A percentile compares a stretch with the other conserved stretches of the same genome.
Evolutionary conservation across 345 rosid species (phyloP).

Genomic region (Populus euphratica): DNA sequence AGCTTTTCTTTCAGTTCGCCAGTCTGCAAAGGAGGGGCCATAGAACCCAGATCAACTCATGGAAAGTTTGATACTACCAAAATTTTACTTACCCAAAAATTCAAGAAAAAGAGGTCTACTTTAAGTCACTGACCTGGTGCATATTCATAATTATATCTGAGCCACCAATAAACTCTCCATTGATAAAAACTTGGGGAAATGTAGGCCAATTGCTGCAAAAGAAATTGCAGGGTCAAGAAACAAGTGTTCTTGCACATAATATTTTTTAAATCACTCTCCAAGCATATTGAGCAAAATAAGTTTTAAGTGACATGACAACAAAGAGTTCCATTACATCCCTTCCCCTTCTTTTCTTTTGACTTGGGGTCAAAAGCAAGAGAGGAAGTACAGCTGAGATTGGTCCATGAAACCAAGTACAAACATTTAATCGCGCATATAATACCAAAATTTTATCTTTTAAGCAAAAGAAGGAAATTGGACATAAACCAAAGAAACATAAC

Average conservation of each 20-base stretch:
- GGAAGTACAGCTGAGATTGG: too few species aligned
- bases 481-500: neutral
- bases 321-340: neutral
- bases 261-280: neutral
- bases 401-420: neutral
- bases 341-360: too few species aligned
- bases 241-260: neutral
- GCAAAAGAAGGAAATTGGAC: neutral
- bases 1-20: constrained; percentile 89
- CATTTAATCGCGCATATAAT: neutral
- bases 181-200: constrained; percentile 88
- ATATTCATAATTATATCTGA: constrained; percentile 83
- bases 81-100: neutral
- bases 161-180: constrained; percentile 93
- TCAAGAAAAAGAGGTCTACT: neutral
- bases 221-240: neutral
- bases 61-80: neutral
- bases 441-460: neutral
- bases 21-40: constrained; percentile 34
- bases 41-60: constrained; percentile 5
- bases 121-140: constrained; percentile 64
- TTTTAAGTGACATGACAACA: neutral
- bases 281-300: neutral
- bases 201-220: constrained; percentile 89
- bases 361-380: too few species aligned